A percentile compares a stretch with the other conserved stretches of the same genome.
These are phyloP conservation scores for Pyropia haitanensis DNA, from an alignment of 23 red algal species.

Conservation along the genomic window DNA sequence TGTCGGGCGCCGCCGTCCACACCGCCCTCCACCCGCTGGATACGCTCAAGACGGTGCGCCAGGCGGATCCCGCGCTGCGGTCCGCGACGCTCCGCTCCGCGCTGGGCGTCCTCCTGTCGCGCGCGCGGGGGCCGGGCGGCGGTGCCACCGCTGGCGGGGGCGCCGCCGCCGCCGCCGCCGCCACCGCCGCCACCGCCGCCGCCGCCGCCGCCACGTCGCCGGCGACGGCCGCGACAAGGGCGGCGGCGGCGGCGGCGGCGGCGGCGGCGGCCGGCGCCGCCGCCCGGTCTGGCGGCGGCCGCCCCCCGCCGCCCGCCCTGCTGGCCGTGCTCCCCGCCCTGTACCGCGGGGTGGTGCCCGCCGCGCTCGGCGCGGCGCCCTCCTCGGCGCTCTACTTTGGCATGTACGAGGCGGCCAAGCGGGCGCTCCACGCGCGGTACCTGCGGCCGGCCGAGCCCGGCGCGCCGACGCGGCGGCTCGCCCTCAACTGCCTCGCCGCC, in stretches of 20 bases:
- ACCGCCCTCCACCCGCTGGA: slow-evolving; percentile 68
- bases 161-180: too few species aligned
- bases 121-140: slow-evolving; percentile 18
- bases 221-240: too few species aligned
- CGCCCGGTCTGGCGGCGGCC: background rate
- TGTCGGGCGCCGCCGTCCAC: slow-evolving; percentile 68
- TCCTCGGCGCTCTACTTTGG: slow-evolving; percentile 85
- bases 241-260: too few species aligned
- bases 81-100: slow-evolving; percentile 26
- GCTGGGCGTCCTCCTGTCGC: slow-evolving; percentile 11
- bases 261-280: too few species aligned
- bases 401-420: slow-evolving; percentile 59
- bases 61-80: slow-evolving; percentile 45
- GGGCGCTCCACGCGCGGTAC: background rate
- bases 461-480: slow-evolving; percentile 4
- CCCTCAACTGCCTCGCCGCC: slow-evolving; percentile 58
- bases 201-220: too few species aligned
- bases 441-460: background rate
- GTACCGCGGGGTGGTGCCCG: slow-evolving; percentile 68
- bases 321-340: slow-evolving; percentile 10
- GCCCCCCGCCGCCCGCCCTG: too few species aligned
- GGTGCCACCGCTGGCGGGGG: too few species aligned
- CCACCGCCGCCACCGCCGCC: too few species aligned
- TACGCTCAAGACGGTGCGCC: slow-evolving; percentile 84
- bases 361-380: slow-evolving; percentile 57